A percentile compares a stretch with the other conserved stretches of the same genome.
Conservation (phyloP, 768 basidiomycete genomes). For the Neoboletus magnificus region DNA sequence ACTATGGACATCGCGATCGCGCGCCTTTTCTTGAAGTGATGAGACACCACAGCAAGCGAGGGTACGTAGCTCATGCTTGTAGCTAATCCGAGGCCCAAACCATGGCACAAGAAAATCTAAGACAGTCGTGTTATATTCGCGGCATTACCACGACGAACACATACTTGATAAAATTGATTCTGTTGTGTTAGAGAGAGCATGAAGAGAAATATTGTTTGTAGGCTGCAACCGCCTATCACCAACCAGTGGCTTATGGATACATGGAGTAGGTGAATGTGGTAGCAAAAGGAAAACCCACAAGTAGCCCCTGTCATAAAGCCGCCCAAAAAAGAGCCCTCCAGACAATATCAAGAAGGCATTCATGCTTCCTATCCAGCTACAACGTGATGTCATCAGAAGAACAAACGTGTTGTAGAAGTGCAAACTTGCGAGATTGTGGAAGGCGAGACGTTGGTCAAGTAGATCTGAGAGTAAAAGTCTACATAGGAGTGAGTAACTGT, state of each 20-base stretch:
- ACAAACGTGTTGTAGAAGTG: background rate
- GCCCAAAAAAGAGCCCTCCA: constrained; percentile 45
- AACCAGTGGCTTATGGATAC: constrained; percentile 36
- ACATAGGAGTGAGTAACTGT: background rate
- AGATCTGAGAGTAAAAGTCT: constrained; percentile 40
- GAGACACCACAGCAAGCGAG: constrained; percentile 41
- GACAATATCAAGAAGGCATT: constrained; percentile 45
- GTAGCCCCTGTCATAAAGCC: constrained; percentile 50
- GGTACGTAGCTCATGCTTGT: constrained; percentile 38
- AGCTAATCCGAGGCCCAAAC: constrained; percentile 40
- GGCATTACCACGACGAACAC: constrained; percentile 18
- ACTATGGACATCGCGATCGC: constrained; percentile 42
- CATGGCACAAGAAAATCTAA: constrained; percentile 35
- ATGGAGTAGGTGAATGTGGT: background rate
- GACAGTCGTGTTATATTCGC: constrained; percentile 22
- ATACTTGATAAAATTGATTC: constrained; percentile 35
- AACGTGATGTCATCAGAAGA: background rate
- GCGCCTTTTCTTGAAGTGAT: constrained; percentile 41
- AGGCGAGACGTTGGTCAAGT: constrained; percentile 34
- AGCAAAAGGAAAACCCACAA: constrained; percentile 33
- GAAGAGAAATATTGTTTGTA: constrained; percentile 37
- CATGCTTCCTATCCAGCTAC: constrained; percentile 47
- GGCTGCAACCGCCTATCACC: constrained; percentile 31
- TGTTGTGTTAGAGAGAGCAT: constrained; percentile 39
- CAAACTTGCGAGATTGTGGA: constrained; percentile 36